A percentile compares a stretch with the other conserved stretches of the same genome.
Conservation (phyloP, 192 early-diverging fungal genomes). For the Dissophora ornata region DNA sequence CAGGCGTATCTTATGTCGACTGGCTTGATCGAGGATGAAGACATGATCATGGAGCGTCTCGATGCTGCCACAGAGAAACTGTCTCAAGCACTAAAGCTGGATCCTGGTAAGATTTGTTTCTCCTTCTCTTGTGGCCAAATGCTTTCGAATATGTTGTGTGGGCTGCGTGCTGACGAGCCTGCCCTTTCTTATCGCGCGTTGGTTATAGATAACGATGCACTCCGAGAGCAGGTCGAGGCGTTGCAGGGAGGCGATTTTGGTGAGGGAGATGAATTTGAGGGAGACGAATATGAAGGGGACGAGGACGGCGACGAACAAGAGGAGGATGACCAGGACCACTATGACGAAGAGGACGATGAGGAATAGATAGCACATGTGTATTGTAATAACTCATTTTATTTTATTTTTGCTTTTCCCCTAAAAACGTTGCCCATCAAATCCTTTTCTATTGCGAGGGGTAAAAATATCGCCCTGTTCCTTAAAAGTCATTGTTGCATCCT, state of each 20-base stretch:
- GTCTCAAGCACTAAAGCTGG: slow-evolving; percentile 52
- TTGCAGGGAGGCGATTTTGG: slow-evolving; percentile 45
- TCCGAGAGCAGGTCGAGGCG: slow-evolving; percentile 57
- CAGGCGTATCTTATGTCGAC: slow-evolving; percentile 56
- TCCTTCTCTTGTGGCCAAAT: too few relatives aligned
- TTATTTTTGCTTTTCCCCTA: neutral
- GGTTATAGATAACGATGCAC: slow-evolving; percentile 55
- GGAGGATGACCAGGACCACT: slow-evolving; percentile 9
- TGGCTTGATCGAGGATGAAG: slow-evolving; percentile 61
- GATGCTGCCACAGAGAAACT: slow-evolving; percentile 62
- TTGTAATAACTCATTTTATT: neutral
- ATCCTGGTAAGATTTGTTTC: slow-evolving; percentile 51
- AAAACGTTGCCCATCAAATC: neutral
- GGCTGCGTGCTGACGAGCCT: too few relatives aligned
- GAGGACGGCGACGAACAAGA: slow-evolving; percentile 6
- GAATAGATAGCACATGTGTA: neutral
- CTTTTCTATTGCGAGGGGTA: too few relatives aligned
- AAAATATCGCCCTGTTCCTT: too few relatives aligned
- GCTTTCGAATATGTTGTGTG: too few relatives aligned
- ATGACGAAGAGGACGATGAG: slow-evolving; percentile 8
- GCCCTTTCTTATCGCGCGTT: too few relatives aligned
- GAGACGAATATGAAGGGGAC: slow-evolving; percentile 1
- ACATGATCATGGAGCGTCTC: slow-evolving; percentile 60
- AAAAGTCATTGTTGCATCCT: too few relatives aligned
- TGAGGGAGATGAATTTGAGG: slow-evolving; percentile 11